These are phyloP conservation scores for Stemphylium beticola DNA, from an alignment of 2,329 filamentous ascomycete species.

Conservation along the genomic window DNA sequence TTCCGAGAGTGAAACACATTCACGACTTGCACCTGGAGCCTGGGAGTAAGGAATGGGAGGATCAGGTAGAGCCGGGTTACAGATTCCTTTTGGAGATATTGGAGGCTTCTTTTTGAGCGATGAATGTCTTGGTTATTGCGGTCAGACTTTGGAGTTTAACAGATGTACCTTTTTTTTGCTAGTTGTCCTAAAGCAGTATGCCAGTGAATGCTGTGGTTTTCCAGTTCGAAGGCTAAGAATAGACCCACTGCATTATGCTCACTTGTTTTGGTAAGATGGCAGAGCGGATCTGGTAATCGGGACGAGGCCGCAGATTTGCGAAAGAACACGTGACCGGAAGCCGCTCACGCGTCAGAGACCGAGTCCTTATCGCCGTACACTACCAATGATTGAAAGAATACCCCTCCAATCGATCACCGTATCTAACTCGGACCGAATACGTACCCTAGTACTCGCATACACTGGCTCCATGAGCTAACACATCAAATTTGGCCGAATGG, in stretches of 20 bases:
- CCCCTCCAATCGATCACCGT: not conserved
- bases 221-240: not conserved
- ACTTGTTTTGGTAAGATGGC: not conserved
- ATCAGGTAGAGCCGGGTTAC: constrained; percentile 7
- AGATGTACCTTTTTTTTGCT: too few relatives aligned
- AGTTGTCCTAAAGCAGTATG: not conserved
- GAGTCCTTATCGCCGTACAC: constrained; percentile 2
- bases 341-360: not conserved
- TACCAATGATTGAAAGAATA: not conserved
- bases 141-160: not conserved
- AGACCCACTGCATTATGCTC: not conserved
- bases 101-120: not conserved
- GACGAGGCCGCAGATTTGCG: not conserved
- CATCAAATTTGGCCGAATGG: not conserved
- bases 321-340: not conserved
- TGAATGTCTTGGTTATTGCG: not conserved
- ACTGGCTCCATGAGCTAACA: not conserved
- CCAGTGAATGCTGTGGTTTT: too few relatives aligned
- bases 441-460: not conserved
- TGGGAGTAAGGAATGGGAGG: constrained; percentile 3
- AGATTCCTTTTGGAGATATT: constrained; percentile 1
- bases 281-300: not conserved
- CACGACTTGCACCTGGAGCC: constrained; percentile 6
- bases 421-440: constrained; percentile 3
- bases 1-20: constrained; percentile 5